Evolutionary conservation across 768 basidiomycete species (phyloP).

Genomic region (Macrolepiota dolichaula): DNA sequence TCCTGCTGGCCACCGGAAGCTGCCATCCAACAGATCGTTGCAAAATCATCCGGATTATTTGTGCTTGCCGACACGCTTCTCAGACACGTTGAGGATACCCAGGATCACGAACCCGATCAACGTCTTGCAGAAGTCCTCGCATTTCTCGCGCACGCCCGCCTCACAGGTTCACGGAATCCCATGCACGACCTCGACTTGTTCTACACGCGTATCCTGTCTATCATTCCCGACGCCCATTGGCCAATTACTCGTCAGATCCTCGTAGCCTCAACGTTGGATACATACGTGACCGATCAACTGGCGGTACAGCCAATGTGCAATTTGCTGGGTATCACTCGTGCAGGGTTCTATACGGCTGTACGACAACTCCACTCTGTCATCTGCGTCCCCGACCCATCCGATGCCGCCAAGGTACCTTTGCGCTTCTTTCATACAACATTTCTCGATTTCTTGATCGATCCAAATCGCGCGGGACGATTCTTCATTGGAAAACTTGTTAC

Average conservation of each 20-base stretch:
- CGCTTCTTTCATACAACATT: too few relatives aligned
- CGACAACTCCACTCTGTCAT: too few relatives aligned
- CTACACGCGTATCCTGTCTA: background rate
- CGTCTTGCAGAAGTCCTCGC: background rate
- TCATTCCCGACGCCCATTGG: background rate
- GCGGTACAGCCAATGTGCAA: background rate
- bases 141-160: background rate
- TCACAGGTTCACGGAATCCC: background rate
- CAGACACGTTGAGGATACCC: background rate
- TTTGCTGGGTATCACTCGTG: background rate
- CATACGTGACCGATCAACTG: background rate
- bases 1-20: background rate
- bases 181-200: background rate
- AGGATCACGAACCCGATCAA: background rate
- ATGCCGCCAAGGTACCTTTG: too few relatives aligned
- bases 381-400: too few relatives aligned
- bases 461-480: too few relatives aligned
- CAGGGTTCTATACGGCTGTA: too few relatives aligned
- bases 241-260: background rate
- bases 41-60: background rate
- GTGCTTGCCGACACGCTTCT: background rate
- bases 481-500: too few relatives aligned
- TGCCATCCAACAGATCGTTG: background rate
- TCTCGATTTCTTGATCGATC: too few relatives aligned
- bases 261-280: background rate